Conservation (phyloP, 306 rosid species). For the Acacia crassicarpa region DNA sequence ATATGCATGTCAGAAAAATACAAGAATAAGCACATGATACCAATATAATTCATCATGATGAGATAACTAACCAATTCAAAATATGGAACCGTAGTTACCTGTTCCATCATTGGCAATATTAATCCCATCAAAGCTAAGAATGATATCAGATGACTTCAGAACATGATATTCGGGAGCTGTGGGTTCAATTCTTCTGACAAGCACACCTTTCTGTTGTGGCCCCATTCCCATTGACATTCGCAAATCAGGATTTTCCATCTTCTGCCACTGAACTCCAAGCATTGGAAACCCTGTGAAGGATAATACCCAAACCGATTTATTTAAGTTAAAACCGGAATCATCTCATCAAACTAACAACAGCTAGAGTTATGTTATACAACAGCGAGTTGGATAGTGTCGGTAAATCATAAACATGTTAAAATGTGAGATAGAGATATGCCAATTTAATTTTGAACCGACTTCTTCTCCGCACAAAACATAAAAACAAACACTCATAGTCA, state of each 20-base stretch:
- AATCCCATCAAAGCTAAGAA: constrained; percentile 76
- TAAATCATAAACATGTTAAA: background rate
- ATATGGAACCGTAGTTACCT: constrained; percentile 35
- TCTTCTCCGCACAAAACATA: background rate
- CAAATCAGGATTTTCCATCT: constrained; percentile 91
- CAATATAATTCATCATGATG: constrained; percentile 2
- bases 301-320: background rate
- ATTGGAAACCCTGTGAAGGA: constrained; percentile 67
- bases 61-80: background rate
- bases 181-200: constrained; percentile 80
- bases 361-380: constrained; percentile 5
- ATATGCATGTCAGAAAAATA: background rate
- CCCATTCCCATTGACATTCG: constrained; percentile 71
- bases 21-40: background rate
- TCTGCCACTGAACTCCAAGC: constrained; percentile 92
- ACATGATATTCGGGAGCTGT: constrained; percentile 77
- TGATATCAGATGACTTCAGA: constrained; percentile 76
- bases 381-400: background rate
- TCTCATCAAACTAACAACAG: background rate
- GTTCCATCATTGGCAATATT: constrained; percentile 89
- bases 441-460: background rate
- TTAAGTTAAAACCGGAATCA: background rate
- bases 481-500: background rate
- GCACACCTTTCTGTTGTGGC: constrained; percentile 83
- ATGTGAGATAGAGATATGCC: background rate